These are phyloP conservation scores for Westerdykella ornata DNA, from an alignment of 2,329 filamentous ascomycete genomes.

Conservation along the genomic window DNA sequence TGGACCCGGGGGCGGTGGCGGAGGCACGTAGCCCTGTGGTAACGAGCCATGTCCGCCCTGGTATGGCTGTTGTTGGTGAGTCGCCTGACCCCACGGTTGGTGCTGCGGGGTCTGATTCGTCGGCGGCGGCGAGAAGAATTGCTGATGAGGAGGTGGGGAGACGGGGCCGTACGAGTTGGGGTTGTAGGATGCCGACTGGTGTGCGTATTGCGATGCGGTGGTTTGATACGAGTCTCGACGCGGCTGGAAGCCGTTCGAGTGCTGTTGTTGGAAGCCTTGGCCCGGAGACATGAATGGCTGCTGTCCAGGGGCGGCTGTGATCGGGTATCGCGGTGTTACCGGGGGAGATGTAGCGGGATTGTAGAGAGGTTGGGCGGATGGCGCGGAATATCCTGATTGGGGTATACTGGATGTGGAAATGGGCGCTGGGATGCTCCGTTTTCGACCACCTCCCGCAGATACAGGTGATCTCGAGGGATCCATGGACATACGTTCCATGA, in stretches of 20 bases:
- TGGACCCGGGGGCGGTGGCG: constrained; percentile 60
- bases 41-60: constrained; percentile 42
- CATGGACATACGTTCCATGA: constrained; percentile 96
- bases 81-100: constrained; percentile 49
- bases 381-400: constrained; percentile 31
- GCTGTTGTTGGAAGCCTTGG: constrained; percentile 11
- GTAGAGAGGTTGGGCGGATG: constrained; percentile 42
- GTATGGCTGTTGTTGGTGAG: constrained; percentile 47
- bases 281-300: constrained; percentile 30
- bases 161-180: constrained; percentile 43
- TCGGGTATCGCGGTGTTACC: constrained; percentile 42
- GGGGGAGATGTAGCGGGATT: constrained; percentile 45
- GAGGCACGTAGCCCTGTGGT: constrained; percentile 59
- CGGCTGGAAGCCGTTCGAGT: constrained; percentile 23
- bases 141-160: constrained; percentile 53
- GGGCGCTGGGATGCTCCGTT: constrained; percentile 38
- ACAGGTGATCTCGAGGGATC: constrained; percentile 45
- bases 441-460: constrained; percentile 22
- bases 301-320: constrained; percentile 24
- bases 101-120: constrained; percentile 37
- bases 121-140: constrained; percentile 46
- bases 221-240: constrained; percentile 30
- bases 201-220: constrained; percentile 11
- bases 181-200: constrained; percentile 38
- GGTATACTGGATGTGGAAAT: constrained; percentile 24